phyloP scores from a whole-genome alignment of 306 rosid genomes.

The Mimosa bimucronata region DNA sequence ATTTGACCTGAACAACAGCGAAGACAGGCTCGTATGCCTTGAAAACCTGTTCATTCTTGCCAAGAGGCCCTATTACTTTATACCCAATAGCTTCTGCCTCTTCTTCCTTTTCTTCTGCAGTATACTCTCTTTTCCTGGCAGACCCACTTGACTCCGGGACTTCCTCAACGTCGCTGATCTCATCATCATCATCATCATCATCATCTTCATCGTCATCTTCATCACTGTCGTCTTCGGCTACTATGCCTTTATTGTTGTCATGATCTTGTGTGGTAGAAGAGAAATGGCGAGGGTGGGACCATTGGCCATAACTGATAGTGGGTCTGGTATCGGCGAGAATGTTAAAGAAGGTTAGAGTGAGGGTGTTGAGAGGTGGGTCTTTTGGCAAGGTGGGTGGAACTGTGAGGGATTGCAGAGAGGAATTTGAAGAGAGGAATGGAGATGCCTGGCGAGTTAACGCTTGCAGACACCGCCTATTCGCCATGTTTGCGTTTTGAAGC shows the following conservation, averaged over 20 bases:
- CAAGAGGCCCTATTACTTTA: constrained; percentile 68
- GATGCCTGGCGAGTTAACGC: constrained; percentile 59
- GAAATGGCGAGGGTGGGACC: constrained; percentile 52
- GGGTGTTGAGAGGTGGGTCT: constrained; percentile 30
- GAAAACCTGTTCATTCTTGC: constrained; percentile 56
- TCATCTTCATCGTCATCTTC: constrained; percentile 40
- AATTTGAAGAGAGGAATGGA: constrained; percentile 45
- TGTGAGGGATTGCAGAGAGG: constrained; percentile 43
- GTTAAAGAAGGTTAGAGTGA: constrained; percentile 31
- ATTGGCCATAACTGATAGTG: constrained; percentile 30
- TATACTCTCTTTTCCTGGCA: constrained; percentile 51
- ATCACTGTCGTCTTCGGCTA: constrained; percentile 33
- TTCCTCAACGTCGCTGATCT: constrained; percentile 42
- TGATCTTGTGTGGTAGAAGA: constrained; percentile 52
- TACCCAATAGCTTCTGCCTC: constrained; percentile 82
- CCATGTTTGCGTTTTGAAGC: constrained; percentile 48
- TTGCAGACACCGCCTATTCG: constrained; percentile 67
- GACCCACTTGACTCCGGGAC: constrained; percentile 41
- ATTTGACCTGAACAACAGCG: constrained; percentile 81
- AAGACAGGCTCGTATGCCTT: constrained; percentile 76
- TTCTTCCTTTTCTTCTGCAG: constrained; percentile 75
- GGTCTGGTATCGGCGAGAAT: constrained; percentile 36
- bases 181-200: constrained; percentile 54
- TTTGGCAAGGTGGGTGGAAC: constrained; percentile 22
- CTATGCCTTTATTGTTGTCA: constrained; percentile 25